phyloP scores from a whole-genome alignment of 2,329 filamentous ascomycete genomes.

The Curvularia spicifera region DNA sequence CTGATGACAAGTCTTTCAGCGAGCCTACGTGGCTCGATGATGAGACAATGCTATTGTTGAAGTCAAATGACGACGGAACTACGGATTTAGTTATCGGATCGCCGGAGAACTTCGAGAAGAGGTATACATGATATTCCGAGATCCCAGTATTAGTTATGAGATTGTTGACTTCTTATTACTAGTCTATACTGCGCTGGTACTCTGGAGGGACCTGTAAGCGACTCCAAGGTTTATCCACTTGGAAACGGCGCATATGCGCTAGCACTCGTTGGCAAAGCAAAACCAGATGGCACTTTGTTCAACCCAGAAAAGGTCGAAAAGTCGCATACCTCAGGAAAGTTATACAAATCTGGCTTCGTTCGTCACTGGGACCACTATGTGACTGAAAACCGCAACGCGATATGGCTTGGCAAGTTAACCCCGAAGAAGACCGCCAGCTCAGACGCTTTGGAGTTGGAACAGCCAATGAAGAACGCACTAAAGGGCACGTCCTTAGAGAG shows the following conservation, averaged over 20 bases:
- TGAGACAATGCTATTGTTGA: constrained; percentile 65
- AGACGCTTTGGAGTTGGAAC: background rate
- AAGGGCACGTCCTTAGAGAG: constrained; percentile 64
- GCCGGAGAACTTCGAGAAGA: constrained; percentile 40
- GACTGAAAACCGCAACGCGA: constrained; percentile 69
- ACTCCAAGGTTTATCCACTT: constrained; percentile 56
- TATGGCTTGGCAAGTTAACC: constrained; percentile 72
- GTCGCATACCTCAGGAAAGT: constrained; percentile 67
- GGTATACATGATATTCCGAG: constrained; percentile 25
- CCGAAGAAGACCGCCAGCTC: constrained; percentile 24
- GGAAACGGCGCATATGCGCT: constrained; percentile 51
- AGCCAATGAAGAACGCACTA: constrained; percentile 68
- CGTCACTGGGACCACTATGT: constrained; percentile 85
- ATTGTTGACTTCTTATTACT: constrained; percentile 7
- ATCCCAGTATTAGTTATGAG: background rate
- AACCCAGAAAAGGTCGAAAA: constrained; percentile 68
- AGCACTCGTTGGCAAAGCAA: constrained; percentile 66
- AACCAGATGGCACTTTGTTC: constrained; percentile 71
- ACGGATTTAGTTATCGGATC: constrained; percentile 49
- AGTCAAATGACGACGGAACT: constrained; percentile 50
- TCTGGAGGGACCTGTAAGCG: constrained; percentile 56
- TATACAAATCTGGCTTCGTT: constrained; percentile 78
- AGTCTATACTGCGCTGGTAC: constrained; percentile 52
- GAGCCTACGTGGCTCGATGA: constrained; percentile 81
- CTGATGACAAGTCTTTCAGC: constrained; percentile 67